Conservation (phyloP, 2,329 filamentous ascomycete genomes). For the Neofusicoccum parvum region DNA sequence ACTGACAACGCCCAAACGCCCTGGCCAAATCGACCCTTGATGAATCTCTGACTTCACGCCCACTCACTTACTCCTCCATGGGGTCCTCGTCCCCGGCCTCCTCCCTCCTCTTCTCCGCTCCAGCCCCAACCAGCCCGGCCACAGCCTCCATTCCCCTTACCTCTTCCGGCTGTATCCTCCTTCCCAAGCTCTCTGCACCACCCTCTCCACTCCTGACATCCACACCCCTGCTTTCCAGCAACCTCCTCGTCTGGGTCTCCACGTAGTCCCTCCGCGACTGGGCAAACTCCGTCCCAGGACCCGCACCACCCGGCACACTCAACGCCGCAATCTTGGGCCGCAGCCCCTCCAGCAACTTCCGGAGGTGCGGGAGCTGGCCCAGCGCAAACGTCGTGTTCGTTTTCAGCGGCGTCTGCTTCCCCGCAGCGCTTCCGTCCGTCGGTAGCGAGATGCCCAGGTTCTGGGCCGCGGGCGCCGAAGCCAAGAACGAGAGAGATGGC, state of each 20-base stretch:
- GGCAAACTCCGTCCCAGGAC: slow-evolving; percentile 49
- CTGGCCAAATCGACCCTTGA: not conserved
- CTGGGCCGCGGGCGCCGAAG: slow-evolving; percentile 50
- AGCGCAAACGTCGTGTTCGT: slow-evolving; percentile 78
- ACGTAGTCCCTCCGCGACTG: slow-evolving; percentile 79
- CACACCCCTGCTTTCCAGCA: slow-evolving; percentile 73
- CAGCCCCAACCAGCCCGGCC: not conserved
- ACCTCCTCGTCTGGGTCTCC: slow-evolving; percentile 56
- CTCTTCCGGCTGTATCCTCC: slow-evolving; percentile 37
- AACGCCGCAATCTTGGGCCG: slow-evolving; percentile 62
- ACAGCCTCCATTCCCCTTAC: slow-evolving; percentile 41
- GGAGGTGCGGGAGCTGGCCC: slow-evolving; percentile 79
- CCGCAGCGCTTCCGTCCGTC: slow-evolving; percentile 44
- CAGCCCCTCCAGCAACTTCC: slow-evolving; percentile 68
- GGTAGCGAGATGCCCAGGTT: slow-evolving; percentile 46
- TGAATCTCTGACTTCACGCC: not conserved
- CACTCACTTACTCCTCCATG: slow-evolving; percentile 14
- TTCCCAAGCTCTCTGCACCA: slow-evolving; percentile 31
- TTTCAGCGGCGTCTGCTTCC: slow-evolving; percentile 47
- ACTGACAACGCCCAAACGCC: not conserved
- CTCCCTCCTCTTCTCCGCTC: not conserved
- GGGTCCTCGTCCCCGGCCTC: not conserved
- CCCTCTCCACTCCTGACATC: slow-evolving; percentile 46
- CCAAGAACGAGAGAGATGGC: slow-evolving; percentile 58
- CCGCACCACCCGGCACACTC: slow-evolving; percentile 30